Conservation (phyloP, 805 yeast genomes). For the Wickerhamomyces sydowiorum region DNA sequence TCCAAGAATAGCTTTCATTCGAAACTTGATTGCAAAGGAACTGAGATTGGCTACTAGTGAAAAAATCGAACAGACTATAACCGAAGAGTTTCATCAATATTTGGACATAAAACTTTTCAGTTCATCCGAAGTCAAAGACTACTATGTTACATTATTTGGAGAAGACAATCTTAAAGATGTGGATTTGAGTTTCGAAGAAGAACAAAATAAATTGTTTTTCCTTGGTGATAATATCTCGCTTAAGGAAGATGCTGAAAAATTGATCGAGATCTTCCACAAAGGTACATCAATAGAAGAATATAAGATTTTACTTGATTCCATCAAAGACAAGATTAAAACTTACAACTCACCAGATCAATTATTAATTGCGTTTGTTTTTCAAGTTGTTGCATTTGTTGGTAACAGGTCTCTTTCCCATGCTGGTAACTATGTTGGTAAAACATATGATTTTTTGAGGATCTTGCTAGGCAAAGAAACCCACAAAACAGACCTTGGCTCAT, state of each 20-base stretch:
- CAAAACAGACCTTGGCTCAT: not conserved
- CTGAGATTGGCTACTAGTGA: constrained; percentile 72
- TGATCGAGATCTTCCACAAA: constrained; percentile 33
- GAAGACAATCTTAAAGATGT: constrained; percentile 20
- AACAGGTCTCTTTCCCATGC: constrained; percentile 82
- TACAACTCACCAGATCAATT: constrained; percentile 36
- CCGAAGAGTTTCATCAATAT: constrained; percentile 46
- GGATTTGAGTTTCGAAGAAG: constrained; percentile 7
- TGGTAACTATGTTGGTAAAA: constrained; percentile 44
- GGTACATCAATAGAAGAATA: constrained; percentile 24
- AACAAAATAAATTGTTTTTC: constrained; percentile 33
- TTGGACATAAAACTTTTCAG: constrained; percentile 37
- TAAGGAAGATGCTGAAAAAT: constrained; percentile 27
- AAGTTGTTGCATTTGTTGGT: constrained; percentile 75
- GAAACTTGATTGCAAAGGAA: constrained; percentile 78
- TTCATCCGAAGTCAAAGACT: constrained; percentile 28
- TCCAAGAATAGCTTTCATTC: constrained; percentile 69
- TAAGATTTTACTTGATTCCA: constrained; percentile 21
- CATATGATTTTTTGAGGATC: constrained; percentile 30
- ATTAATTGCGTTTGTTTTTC: constrained; percentile 57
- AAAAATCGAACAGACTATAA: constrained; percentile 67
- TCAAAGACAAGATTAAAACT: constrained; percentile 23
- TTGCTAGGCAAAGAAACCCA: constrained; percentile 17
- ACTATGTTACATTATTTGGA: constrained; percentile 30
- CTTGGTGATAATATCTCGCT: constrained; percentile 32